Percentiles rank a stretch among this genome's conserved stretches.
phyloP scores from a whole-genome alignment of 345 rosid species.

The Sisymbrium irio region DNA sequence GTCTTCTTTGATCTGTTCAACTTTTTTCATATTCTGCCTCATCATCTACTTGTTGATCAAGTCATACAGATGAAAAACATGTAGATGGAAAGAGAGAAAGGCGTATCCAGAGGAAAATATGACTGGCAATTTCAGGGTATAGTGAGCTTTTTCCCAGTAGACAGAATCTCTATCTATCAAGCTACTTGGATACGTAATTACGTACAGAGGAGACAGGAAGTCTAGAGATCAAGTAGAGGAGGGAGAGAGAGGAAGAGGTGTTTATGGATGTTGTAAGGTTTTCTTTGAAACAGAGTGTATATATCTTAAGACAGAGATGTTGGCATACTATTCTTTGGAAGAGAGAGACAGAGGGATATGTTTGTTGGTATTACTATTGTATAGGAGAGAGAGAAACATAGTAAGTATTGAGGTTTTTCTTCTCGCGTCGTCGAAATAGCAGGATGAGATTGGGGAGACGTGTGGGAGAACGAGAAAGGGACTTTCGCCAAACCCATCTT shows the following conservation, averaged over 20 bases:
- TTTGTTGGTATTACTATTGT: not conserved
- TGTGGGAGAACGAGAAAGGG: slow-evolving; percentile 39
- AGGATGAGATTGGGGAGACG: slow-evolving; percentile 19
- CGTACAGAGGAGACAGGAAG: not conserved
- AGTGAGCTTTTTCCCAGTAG: not conserved
- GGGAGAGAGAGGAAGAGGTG: slow-evolving; percentile 1
- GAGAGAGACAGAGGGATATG: slow-evolving; percentile 9
- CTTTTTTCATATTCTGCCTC: slow-evolving; percentile 21
- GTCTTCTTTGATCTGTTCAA: slow-evolving; percentile 15
- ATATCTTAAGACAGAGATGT: slow-evolving; percentile 17
- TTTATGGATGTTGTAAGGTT: slow-evolving; percentile 13
- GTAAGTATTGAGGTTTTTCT: slow-evolving; percentile 9
- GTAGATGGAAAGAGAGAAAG: not conserved
- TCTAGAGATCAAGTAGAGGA: not conserved
- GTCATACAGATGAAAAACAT: slow-evolving; percentile 2
- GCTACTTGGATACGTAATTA: not conserved
- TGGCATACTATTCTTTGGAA: slow-evolving; percentile 19
- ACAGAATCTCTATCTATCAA: not conserved
- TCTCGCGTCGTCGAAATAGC: not conserved
- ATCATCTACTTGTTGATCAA: slow-evolving; percentile 16
- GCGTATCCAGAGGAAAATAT: not conserved
- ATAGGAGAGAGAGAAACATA: not conserved
- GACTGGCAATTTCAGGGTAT: not conserved
- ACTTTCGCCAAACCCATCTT: slow-evolving; percentile 33
- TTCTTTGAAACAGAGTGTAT: slow-evolving; percentile 5